These are phyloP conservation scores for Leishmania aethiopica DNA, from an alignment of 208 protist species.

Conservation along the genomic window DNA sequence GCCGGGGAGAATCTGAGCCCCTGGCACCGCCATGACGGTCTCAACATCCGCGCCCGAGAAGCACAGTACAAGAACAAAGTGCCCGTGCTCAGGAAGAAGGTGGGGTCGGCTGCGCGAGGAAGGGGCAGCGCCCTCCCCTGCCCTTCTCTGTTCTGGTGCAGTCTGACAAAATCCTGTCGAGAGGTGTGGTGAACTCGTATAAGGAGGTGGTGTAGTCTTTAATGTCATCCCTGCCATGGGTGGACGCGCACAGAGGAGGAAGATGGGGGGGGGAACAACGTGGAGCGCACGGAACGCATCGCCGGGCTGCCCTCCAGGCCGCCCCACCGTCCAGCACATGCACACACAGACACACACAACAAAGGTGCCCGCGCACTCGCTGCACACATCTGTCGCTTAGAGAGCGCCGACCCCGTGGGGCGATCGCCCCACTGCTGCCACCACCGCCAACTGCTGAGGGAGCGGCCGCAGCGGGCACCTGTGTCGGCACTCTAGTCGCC, in stretches of 20 bases:
- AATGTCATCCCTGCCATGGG: background rate
- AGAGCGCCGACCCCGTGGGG: background rate
- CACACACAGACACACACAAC: background rate
- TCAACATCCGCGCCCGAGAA: background rate
- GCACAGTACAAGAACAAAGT: background rate
- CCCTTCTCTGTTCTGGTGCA: background rate
- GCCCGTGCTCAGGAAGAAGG: background rate
- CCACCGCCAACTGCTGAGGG: background rate
- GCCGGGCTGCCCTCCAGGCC: background rate
- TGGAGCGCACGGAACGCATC: background rate
- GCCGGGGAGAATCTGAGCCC: background rate
- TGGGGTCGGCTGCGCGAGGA: background rate
- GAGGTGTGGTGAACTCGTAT: background rate
- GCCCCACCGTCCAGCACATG: background rate
- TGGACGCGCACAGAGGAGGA: background rate
- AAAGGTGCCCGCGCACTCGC: background rate
- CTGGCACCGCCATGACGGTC: conserved; percentile 1
- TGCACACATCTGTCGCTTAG: background rate
- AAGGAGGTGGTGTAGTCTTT: background rate
- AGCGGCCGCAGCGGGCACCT: background rate
- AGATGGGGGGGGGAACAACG: background rate
- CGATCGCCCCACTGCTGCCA: background rate
- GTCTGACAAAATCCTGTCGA: background rate
- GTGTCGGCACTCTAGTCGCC: background rate
- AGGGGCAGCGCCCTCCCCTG: background rate